A percentile compares a stretch with the other conserved stretches of the same genome.
These are phyloP conservation scores for Globisporangium solare DNA, from an alignment of 352 stramenopile species.

Conservation along the genomic window DNA sequence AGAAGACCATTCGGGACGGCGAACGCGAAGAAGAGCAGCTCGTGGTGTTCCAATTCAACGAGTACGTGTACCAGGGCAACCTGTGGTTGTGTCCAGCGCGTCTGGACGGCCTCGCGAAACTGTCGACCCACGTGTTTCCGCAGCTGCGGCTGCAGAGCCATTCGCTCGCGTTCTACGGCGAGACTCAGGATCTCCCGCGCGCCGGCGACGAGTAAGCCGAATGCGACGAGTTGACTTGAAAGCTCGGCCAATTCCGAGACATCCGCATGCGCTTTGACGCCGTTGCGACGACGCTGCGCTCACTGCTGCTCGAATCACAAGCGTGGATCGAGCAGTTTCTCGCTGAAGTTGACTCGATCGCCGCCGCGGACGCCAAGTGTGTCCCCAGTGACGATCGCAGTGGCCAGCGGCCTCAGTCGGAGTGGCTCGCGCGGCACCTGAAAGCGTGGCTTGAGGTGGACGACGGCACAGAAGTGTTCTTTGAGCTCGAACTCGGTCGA, in stretches of 20 bases:
- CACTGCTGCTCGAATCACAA: constrained; percentile 44
- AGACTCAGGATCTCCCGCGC: constrained; percentile 26
- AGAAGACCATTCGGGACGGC: constrained; percentile 3
- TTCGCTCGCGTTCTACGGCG: constrained; percentile 28
- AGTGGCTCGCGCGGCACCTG: constrained; percentile 37
- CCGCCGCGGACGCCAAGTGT: constrained; percentile 9
- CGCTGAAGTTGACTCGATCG: constrained; percentile 34
- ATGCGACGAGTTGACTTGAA: not conserved
- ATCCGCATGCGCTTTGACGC: constrained; percentile 24
- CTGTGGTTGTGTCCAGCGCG: constrained; percentile 17
- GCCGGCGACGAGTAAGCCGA: constrained; percentile 3
- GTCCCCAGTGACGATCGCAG: constrained; percentile 4
- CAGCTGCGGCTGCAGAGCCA: constrained; percentile 39
- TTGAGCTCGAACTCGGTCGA: constrained; percentile 42
- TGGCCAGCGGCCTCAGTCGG: not conserved
- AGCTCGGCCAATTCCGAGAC: constrained; percentile 13
- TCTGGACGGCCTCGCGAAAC: constrained; percentile 40
- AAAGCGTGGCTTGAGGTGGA: constrained; percentile 47
- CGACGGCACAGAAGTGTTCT: constrained; percentile 51
- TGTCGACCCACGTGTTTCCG: constrained; percentile 33
- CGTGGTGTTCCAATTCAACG: constrained; percentile 66
- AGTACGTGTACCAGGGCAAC: constrained; percentile 49
- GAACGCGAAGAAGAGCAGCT: constrained; percentile 20
- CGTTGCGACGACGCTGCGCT: constrained; percentile 27
- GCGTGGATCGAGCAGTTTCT: constrained; percentile 50